phyloP scores from a whole-genome alignment of 768 basidiomycete genomes.

The Gymnopilus dilepis region DNA sequence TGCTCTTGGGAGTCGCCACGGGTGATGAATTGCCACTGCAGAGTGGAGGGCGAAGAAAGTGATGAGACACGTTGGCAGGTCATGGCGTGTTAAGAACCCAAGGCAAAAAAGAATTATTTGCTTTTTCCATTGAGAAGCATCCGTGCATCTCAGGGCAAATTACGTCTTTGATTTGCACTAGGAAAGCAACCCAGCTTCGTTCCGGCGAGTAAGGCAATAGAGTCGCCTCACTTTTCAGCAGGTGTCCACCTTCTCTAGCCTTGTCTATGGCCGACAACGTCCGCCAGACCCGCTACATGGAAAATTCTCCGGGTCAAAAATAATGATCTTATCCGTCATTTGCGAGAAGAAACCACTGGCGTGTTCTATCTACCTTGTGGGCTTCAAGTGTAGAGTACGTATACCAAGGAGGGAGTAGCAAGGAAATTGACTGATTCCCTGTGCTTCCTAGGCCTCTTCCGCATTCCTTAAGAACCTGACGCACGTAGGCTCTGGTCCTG shows the following conservation, averaged over 20 bases:
- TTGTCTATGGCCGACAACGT: constrained; percentile 30
- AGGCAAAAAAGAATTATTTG: constrained; percentile 16
- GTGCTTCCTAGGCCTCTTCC: constrained; percentile 27
- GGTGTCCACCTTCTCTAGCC: constrained; percentile 17
- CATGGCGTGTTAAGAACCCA: constrained; percentile 15
- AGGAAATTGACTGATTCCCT: constrained; percentile 32
- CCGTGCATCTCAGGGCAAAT: constrained; percentile 19
- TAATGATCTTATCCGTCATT: constrained; percentile 27
- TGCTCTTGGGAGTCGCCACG: neutral
- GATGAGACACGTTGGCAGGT: constrained; percentile 7
- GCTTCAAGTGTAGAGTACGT: constrained; percentile 26
- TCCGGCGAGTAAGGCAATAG: constrained; percentile 23
- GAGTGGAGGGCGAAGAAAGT: neutral
- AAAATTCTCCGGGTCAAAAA: constrained; percentile 29
- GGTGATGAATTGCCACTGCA: neutral
- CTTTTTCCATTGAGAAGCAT: constrained; percentile 28
- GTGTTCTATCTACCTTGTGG: constrained; percentile 29
- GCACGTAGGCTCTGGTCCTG: constrained; percentile 4
- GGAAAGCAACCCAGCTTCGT: constrained; percentile 22
- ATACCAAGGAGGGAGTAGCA: constrained; percentile 25
- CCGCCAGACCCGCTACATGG: constrained; percentile 26
- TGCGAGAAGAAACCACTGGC: constrained; percentile 28
- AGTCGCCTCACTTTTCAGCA: constrained; percentile 19
- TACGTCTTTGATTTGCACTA: constrained; percentile 32
- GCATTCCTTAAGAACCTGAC: constrained; percentile 31